Conservation (phyloP, 352 stramenopile genomes). For the Blastocystis sp. region DNA sequence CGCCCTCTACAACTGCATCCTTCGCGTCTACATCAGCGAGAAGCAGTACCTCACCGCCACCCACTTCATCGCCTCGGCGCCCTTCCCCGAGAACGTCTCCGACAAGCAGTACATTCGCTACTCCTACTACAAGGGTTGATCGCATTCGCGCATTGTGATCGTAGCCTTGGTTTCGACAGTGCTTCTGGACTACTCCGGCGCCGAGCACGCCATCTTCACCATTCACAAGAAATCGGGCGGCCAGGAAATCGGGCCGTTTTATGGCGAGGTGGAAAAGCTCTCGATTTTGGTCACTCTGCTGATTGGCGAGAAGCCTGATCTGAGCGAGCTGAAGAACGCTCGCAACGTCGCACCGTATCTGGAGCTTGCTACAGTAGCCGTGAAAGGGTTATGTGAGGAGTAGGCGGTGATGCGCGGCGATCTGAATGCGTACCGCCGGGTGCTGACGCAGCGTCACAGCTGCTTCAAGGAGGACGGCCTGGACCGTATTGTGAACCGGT, state of each 20-base stretch:
- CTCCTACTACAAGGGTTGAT: constrained; percentile 42
- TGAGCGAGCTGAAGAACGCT: background rate
- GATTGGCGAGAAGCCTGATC: constrained; percentile 38
- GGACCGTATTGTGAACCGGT: constrained; percentile 32
- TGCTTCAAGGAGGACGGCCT: constrained; percentile 23
- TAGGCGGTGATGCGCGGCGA: constrained; percentile 38
- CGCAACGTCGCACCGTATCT: background rate
- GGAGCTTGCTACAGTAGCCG: constrained; percentile 11
- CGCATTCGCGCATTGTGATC: background rate
- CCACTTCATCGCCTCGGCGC: constrained; percentile 7
- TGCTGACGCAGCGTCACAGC: background rate
- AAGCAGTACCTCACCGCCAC: constrained; percentile 48
- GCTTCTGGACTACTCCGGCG: constrained; percentile 36
- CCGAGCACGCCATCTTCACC: constrained; percentile 36
- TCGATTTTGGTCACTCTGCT: constrained; percentile 40
- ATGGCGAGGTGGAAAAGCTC: constrained; percentile 50
- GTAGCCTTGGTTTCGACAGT: constrained; percentile 45
- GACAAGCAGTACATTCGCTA: constrained; percentile 63
- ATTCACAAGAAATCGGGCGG: constrained; percentile 47
- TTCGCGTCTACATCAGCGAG: constrained; percentile 42
- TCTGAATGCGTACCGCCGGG: constrained; percentile 6
- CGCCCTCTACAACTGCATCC: constrained; percentile 60
- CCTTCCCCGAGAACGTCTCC: constrained; percentile 28
- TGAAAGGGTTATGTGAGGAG: background rate
- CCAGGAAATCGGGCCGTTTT: constrained; percentile 30